Percentiles rank a stretch among this genome's conserved stretches.
Evolutionary conservation across 176 grass and related monocot genomes (phyloP).

Genomic region (Lolium multiflorum): DNA sequence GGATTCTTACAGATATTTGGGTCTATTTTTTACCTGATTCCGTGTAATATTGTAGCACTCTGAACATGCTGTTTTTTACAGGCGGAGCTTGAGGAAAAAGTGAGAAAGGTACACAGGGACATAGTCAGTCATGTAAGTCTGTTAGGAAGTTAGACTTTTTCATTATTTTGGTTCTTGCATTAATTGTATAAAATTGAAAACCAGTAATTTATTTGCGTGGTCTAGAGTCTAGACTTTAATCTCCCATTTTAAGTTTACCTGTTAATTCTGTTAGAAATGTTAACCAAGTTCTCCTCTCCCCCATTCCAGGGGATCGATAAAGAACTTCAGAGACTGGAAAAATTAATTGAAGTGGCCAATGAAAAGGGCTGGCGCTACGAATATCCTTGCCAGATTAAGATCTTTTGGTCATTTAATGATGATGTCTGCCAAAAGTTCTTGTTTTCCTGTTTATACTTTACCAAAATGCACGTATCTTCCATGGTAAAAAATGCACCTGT

Average conservation of each 20-base stretch:
- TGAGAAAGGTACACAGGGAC: constrained; percentile 62
- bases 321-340: constrained; percentile 70
- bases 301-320: constrained; percentile 75
- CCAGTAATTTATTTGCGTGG: constrained; percentile 12
- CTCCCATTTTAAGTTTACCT: background rate
- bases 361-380: constrained; percentile 81
- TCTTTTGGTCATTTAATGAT: constrained; percentile 43
- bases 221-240: constrained; percentile 3
- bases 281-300: constrained; percentile 14
- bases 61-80: constrained; percentile 49
- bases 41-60: background rate
- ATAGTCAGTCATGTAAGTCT: constrained; percentile 82
- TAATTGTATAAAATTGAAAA: background rate
- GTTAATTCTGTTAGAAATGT: background rate
- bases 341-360: constrained; percentile 67
- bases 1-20: constrained; percentile 5
- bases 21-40: constrained; percentile 29
- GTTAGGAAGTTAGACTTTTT: background rate
- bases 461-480: background rate
- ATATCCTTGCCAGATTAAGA: constrained; percentile 73
- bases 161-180: background rate
- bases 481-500: background rate
- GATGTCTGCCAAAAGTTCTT: background rate
- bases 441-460: constrained; percentile 32
- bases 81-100: constrained; percentile 81